Evolutionary conservation across 257 asterid species (phyloP).

Genomic region (Solanum chilense): DNA sequence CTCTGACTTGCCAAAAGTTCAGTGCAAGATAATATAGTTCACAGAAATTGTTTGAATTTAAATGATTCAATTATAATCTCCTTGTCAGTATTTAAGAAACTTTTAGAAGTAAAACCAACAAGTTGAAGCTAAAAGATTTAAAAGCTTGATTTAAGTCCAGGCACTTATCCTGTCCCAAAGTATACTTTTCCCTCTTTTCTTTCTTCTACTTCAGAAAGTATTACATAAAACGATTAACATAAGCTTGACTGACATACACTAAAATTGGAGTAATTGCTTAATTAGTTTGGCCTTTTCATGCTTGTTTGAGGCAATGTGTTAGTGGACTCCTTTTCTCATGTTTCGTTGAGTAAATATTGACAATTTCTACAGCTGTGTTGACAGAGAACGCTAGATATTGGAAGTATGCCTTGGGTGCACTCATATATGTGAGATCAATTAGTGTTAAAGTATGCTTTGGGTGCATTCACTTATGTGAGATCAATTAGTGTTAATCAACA

Average conservation of each 20-base stretch:
- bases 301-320: not conserved
- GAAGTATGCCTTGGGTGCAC: not conserved
- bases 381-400: not conserved
- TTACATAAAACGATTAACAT: not conserved
- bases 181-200: not conserved
- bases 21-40: not conserved
- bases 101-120: not conserved
- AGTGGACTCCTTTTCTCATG: not conserved
- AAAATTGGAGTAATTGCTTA: not conserved
- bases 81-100: not conserved
- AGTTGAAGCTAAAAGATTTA: not conserved
- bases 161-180: not conserved
- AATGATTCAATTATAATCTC: not conserved
- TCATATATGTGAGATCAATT: not conserved
- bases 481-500: not conserved
- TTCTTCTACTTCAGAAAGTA: not conserved
- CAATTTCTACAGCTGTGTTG: not conserved
- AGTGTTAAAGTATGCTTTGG: not conserved
- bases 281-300: not conserved
- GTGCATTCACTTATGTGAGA: not conserved
- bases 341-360: not conserved
- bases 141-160: not conserved
- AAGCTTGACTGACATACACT: not conserved
- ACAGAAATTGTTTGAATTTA: not conserved
- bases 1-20: not conserved